Percentiles rank a stretch among this genome's conserved stretches.
phyloP scores from a whole-genome alignment of 768 basidiomycete species.

The Collybiopsis confluens region DNA sequence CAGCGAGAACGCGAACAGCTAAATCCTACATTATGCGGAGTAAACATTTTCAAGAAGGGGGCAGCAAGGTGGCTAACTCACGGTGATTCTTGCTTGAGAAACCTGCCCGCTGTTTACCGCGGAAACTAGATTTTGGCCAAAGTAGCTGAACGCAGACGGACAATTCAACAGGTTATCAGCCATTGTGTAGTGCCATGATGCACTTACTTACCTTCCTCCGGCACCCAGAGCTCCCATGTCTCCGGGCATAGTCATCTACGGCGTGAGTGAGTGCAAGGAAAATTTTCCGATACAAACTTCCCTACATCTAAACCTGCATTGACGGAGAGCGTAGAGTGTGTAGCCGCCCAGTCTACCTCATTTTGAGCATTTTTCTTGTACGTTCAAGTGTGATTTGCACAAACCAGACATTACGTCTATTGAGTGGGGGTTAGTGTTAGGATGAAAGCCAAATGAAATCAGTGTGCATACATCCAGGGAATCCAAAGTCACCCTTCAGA shows the following conservation, averaged over 20 bases:
- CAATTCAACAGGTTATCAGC: background rate
- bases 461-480: slow-evolving; percentile 52
- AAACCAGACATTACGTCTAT: slow-evolving; percentile 46
- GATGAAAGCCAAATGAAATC: background rate
- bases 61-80: slow-evolving; percentile 23
- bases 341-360: slow-evolving; percentile 59
- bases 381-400: background rate
- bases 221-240: slow-evolving; percentile 39
- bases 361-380: background rate
- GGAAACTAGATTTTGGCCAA: slow-evolving; percentile 54
- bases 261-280: background rate
- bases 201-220: background rate
- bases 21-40: slow-evolving; percentile 42
- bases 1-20: slow-evolving; percentile 67
- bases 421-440: no score
- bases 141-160: slow-evolving; percentile 42
- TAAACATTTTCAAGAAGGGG: background rate
- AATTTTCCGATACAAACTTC: background rate
- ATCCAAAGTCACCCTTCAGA: slow-evolving; percentile 61
- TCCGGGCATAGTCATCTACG: slow-evolving; percentile 72
- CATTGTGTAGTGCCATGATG: background rate
- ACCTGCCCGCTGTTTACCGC: slow-evolving; percentile 62
- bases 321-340: slow-evolving; percentile 50
- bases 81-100: slow-evolving; percentile 52
- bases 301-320: slow-evolving; percentile 61